phyloP scores from a whole-genome alignment of 495 filamentous ascomycete genomes.

The Podospora sp. region DNA sequence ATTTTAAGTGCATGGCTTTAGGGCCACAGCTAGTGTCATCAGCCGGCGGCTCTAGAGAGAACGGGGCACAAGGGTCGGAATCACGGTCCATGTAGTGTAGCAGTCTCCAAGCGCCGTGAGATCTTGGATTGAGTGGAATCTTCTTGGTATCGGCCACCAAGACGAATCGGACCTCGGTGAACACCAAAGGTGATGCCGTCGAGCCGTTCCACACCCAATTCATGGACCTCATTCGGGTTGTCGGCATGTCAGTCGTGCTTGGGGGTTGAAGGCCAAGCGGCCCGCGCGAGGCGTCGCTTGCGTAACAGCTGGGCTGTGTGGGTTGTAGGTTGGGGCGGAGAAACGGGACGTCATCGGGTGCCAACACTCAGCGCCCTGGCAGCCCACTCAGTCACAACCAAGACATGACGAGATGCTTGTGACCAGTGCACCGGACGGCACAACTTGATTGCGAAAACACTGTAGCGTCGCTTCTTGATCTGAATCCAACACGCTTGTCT shows the following conservation, averaged over 20 bases:
- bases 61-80: not conserved
- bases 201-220: not conserved
- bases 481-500: not conserved
- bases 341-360: slow-evolving; percentile 21
- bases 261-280: slow-evolving; percentile 1
- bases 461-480: not conserved
- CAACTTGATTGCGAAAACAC: not conserved
- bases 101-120: not conserved
- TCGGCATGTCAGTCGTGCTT: slow-evolving; percentile 12
- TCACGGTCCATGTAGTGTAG: not conserved
- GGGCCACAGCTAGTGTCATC: not conserved
- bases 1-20: not conserved
- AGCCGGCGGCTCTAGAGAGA: not conserved
- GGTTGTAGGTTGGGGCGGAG: not conserved
- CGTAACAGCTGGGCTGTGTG: slow-evolving; percentile 20
- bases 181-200: not conserved
- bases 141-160: not conserved
- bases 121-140: not conserved
- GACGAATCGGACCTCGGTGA: not conserved
- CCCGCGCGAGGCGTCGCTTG: slow-evolving; percentile 15
- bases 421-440: not conserved
- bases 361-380: slow-evolving; percentile 17
- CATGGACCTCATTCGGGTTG: slow-evolving; percentile 8
- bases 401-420: not conserved
- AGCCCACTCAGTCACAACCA: not conserved